Evolutionary conservation across 306 rosid species (phyloP), one percentile per base, ranked within the genome.

Genomic region (Rosa persica): DNA sequence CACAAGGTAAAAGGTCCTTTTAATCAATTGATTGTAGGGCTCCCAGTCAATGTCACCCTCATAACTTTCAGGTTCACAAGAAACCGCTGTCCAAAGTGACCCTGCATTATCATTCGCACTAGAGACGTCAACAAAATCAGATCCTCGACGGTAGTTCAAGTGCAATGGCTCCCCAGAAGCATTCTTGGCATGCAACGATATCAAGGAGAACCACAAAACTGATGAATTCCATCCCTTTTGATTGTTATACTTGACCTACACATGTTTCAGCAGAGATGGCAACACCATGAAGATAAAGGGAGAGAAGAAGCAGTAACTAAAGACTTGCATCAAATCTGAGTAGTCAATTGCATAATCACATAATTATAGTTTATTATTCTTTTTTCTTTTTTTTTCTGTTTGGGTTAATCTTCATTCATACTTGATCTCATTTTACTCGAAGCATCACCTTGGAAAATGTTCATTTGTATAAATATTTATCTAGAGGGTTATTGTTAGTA

Each of bases 111-210:
- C 95, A 75, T 87, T 83, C 46, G 86, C 58, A 76, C 88, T 73
- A 34, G 93, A 88, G 85, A 94, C 80, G 70, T 89, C 96, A 70
- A 94, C 97, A 81, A 88, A 88, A 80, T 88, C 94, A 22, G 97
- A 92, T 77, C 97, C 87, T 38, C 89, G 89, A 75, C 76, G 79
- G 81, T 60, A 90, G 85, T 85, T 94, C 85, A 94, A 91, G 75
- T 93, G 87, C 82, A 92, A 85, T 4, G 94, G 90, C 72, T 87
- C 89, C 77, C 95, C 97, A 58, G 49, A 83, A 25, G 79, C 89
- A 82, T 88, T 91, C 89, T 89, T 90, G 46, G 98, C 95, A 72
- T 81, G 85, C 89, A 94, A 86, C 39, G 98, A 94, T 87, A 84
- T 80, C 80, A 94, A 83, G 83, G 97, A 90, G 88, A 92, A 90